Evolutionary conservation across 1,139 yeast genomes (phyloP).

Genomic region (Saccharomyces hybrid): DNA sequence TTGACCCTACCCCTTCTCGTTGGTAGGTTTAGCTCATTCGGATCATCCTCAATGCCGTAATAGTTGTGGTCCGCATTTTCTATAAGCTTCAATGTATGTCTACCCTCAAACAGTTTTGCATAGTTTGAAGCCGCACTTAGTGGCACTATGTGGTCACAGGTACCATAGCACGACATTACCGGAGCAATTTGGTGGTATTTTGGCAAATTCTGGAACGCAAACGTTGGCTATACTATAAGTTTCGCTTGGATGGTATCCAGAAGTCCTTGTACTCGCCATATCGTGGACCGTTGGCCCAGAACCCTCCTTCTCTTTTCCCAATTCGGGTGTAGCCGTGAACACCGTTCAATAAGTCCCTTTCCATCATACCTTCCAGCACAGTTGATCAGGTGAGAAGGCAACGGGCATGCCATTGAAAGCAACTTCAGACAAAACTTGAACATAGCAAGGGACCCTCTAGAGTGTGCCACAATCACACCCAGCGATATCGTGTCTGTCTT

Average conservation of each 20-base stretch:
- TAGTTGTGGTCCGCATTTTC: slow-evolving; percentile 76
- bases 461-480: slow-evolving; percentile 60
- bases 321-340: slow-evolving; percentile 27
- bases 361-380: slow-evolving; percentile 61
- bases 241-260: slow-evolving; percentile 46
- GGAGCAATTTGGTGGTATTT: slow-evolving; percentile 42
- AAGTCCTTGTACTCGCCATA: slow-evolving; percentile 42
- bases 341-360: slow-evolving; percentile 28
- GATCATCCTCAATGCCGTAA: slow-evolving; percentile 43
- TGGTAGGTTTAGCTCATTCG: slow-evolving; percentile 39
- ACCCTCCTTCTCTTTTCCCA: slow-evolving; percentile 36
- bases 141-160: slow-evolving; percentile 55
- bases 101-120: slow-evolving; percentile 49
- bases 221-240: slow-evolving; percentile 46
- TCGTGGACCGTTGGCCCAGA: slow-evolving; percentile 38
- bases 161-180: slow-evolving; percentile 69
- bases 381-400: slow-evolving; percentile 59
- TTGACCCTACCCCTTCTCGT: slow-evolving; percentile 43
- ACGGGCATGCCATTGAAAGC: slow-evolving; percentile 25
- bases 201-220: slow-evolving; percentile 39
- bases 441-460: slow-evolving; percentile 75
- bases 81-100: slow-evolving; percentile 53
- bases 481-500: slow-evolving; percentile 38
- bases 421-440: slow-evolving; percentile 45
- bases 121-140: slow-evolving; percentile 51